Base-by-base conservation (phyloP, 1,139 yeast genomes). In the Meyerozyma sp. region DNA sequence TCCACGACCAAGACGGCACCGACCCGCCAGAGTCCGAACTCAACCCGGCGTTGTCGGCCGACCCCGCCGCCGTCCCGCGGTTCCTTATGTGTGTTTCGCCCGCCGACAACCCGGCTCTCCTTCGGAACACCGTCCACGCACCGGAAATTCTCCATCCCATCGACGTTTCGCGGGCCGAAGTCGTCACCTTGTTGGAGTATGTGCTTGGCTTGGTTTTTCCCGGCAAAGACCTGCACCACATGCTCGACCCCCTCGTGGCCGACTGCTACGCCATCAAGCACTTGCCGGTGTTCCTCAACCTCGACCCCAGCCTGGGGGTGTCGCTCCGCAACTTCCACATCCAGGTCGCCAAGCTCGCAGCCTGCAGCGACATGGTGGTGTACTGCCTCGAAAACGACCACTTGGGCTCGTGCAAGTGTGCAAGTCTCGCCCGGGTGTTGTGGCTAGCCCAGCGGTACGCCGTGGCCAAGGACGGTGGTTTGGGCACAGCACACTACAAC, bases 241-340 rank as follows among this genome's bases (percentile, higher is more conserved):
- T 51, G 48, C 48, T 57, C 3, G 61, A 57, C 29, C 21, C 59
- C 23, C 50, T 79, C 28, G 55, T 64, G 41, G 51, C 62, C 8
- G 87, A 81, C 55, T 73, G 79, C 53, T 57, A 65, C 35, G 55
- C 49, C 14, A 54, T 75, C 32, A 68, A 77, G 44, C 63, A 69
- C 36, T 53, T 80, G 40, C 88, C 88, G 0, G 56, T 66, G 2
- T 82, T 84, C 50, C 62, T 73, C 42, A 71, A 79, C 46, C 57
- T 80, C 51, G 87, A 82, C 51, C 91, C 94, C 1, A 77, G 71
- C 42, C 63, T 72, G 28, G 94, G 93, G 11, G 80, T 84, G 3
- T 81, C 86, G 7, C 67, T 85, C 41, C 72, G 95, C 48, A 86
- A 86, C 58, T 88, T 85, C 59, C 85, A 83, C 52, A 81, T 82